These are phyloP conservation scores for Umbelopsis sp. DNA, from an alignment of 371 early-diverging fungal genomes.

Conservation along the genomic window DNA sequence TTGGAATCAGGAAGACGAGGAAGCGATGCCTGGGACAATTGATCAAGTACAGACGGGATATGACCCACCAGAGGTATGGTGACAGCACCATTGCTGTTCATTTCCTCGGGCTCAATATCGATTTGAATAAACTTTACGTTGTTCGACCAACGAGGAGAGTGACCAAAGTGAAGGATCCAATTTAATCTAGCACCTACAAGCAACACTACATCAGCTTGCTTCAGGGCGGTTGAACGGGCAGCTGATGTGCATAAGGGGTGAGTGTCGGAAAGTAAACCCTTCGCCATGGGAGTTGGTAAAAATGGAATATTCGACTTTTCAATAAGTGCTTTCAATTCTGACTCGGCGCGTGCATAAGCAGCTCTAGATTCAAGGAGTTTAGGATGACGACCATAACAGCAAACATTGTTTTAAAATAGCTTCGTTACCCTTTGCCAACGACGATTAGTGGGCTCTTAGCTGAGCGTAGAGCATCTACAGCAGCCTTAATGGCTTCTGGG, in stretches of 20 bases:
- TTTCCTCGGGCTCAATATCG: constrained; percentile 73
- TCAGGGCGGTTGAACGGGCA: constrained; percentile 72
- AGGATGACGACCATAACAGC: background rate
- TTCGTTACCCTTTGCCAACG: constrained; percentile 74
- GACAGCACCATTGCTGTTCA: constrained; percentile 54
- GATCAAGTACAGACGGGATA: constrained; percentile 52
- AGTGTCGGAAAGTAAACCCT: constrained; percentile 71
- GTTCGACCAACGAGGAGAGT: constrained; percentile 57
- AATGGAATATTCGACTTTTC: constrained; percentile 67
- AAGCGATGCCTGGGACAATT: constrained; percentile 35
- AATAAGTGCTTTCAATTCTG: constrained; percentile 57
- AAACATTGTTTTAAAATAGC: background rate
- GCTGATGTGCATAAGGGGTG: constrained; percentile 70
- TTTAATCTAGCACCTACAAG: constrained; percentile 78
- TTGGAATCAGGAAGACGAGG: constrained; percentile 8
- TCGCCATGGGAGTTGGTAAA: constrained; percentile 84
- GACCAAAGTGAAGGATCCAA: constrained; percentile 84
- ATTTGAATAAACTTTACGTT: constrained; percentile 71
- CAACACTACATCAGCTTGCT: constrained; percentile 72
- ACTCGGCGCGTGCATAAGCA: constrained; percentile 71
- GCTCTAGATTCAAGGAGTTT: constrained; percentile 40
- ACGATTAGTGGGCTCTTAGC: constrained; percentile 73
- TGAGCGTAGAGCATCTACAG: constrained; percentile 31
- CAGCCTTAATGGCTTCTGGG: constrained; percentile 30
- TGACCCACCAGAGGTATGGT: constrained; percentile 70